Evolutionary conservation across 768 basidiomycete species (phyloP).

Genomic region (Neoboletus magnificus): DNA sequence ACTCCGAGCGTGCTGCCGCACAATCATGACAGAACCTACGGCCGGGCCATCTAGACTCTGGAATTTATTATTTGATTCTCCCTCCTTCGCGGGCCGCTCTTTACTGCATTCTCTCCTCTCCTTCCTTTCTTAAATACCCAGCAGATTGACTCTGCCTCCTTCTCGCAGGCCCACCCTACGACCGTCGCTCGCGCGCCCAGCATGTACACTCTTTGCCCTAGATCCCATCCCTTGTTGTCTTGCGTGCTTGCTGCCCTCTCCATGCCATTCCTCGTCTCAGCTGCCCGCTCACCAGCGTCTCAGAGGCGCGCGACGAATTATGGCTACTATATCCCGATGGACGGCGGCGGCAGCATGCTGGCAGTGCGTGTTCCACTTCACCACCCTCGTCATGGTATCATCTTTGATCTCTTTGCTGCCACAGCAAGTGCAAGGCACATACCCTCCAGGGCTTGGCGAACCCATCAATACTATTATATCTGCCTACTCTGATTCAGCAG

Average conservation of each 20-base stretch:
- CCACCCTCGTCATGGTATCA: not conserved
- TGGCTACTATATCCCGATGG: conserved; percentile 60
- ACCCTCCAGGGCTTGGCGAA: conserved; percentile 74
- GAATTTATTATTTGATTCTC: not conserved
- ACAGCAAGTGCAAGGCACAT: conserved; percentile 55
- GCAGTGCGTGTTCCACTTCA: conserved; percentile 47
- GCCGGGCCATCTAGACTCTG: not conserved
- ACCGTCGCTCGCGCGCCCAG: not conserved
- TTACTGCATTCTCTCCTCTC: not conserved
- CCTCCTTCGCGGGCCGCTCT: conserved; percentile 4
- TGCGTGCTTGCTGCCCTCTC: conserved; percentile 11
- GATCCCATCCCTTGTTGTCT: not conserved
- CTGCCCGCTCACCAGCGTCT: not conserved
- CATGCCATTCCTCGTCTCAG: conserved; percentile 9
- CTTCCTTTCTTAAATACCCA: not conserved
- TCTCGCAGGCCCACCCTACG: not conserved
- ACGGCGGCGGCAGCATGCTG: conserved; percentile 63
- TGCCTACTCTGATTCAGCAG: conserved; percentile 64
- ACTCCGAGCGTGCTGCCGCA: not conserved
- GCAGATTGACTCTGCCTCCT: not conserved
- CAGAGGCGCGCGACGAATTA: conserved; percentile 23
- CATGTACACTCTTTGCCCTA: conserved; percentile 2
- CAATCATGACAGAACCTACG: not conserved
- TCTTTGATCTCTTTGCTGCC: not conserved
- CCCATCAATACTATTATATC: conserved; percentile 83